Conservation (phyloP, 2,329 filamentous ascomycete species). For the Aureobasidium sp. region DNA sequence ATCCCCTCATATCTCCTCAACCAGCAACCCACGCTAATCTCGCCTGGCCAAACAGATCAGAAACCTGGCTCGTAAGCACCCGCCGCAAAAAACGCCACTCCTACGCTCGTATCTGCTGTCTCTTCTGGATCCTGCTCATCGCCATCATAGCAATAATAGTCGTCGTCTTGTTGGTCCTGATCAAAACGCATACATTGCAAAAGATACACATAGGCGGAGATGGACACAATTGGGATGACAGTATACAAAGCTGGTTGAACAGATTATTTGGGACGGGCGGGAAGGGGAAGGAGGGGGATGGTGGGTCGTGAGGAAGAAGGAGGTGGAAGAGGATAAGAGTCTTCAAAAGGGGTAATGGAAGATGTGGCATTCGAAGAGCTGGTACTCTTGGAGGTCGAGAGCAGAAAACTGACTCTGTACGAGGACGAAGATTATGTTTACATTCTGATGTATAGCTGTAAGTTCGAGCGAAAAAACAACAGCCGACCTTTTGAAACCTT, state of each 20-base stretch:
- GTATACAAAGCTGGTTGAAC: not conserved
- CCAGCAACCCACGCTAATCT: not conserved
- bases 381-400: not conserved
- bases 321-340: not conserved
- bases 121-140: conserved; percentile 39
- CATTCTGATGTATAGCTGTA: not conserved
- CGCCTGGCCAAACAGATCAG: not conserved
- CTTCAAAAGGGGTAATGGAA: not conserved
- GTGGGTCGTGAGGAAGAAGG: not conserved
- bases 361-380: not conserved
- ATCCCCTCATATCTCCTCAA: not conserved
- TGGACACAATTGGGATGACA: not conserved
- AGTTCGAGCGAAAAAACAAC: too few species aligned
- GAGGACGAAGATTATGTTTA: not conserved
- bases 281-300: not conserved
- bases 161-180: conserved; percentile 37
- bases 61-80: not conserved
- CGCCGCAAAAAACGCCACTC: conserved; percentile 28
- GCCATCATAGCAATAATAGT: conserved; percentile 38
- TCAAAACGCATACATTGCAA: conserved; percentile 21
- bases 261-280: not conserved
- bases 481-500: not conserved
- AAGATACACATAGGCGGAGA: conserved; percentile 6
- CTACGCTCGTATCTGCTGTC: conserved; percentile 35
- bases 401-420: not conserved